Conservation (phyloP, 139 green algal species). For the Protoeuglena noctilucae region DNA sequence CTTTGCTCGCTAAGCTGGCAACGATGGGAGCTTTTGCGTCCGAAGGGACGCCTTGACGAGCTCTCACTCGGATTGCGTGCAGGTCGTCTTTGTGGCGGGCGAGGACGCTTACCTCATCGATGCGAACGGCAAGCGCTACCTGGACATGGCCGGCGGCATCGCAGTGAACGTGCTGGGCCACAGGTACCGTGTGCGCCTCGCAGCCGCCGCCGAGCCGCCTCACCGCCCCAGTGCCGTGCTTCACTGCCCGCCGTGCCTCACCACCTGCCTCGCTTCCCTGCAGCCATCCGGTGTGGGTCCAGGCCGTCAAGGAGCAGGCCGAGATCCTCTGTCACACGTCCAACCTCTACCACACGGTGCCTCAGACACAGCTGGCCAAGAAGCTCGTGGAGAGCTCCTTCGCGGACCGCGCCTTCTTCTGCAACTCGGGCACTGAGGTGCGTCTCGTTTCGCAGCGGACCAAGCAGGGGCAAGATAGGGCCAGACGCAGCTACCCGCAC, state of each 20-base stretch:
- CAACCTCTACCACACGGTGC: constrained; percentile 92
- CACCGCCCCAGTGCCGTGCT: neutral
- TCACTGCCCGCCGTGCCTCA: neutral
- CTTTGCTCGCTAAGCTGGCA: too few species aligned
- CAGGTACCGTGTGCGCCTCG: too few species aligned
- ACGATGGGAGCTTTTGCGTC: too few species aligned
- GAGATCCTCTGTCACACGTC: constrained; percentile 64
- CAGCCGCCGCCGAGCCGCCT: too few species aligned
- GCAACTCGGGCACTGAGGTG: constrained; percentile 95
- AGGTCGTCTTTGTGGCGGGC: constrained; percentile 62
- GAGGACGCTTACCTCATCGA: constrained; percentile 67
- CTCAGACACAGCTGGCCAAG: constrained; percentile 67
- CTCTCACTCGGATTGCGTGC: too few species aligned
- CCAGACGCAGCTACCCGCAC: too few species aligned
- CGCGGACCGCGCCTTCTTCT: constrained; percentile 90
- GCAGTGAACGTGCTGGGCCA: constrained; percentile 85
- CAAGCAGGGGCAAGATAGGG: too few species aligned
- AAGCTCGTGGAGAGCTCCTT: constrained; percentile 72
- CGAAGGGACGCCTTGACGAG: too few species aligned
- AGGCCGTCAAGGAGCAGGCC: constrained; percentile 64
- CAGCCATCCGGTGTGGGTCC: constrained; percentile 61
- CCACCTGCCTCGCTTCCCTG: neutral
- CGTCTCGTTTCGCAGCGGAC: too few species aligned
- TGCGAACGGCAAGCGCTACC: constrained; percentile 62
- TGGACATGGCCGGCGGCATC: constrained; percentile 93